Evolutionary conservation across 2,329 filamentous ascomycete species (phyloP), one percentile per base, ranked within the genome.

Genomic region (Clarireedia monteithiana): DNA sequence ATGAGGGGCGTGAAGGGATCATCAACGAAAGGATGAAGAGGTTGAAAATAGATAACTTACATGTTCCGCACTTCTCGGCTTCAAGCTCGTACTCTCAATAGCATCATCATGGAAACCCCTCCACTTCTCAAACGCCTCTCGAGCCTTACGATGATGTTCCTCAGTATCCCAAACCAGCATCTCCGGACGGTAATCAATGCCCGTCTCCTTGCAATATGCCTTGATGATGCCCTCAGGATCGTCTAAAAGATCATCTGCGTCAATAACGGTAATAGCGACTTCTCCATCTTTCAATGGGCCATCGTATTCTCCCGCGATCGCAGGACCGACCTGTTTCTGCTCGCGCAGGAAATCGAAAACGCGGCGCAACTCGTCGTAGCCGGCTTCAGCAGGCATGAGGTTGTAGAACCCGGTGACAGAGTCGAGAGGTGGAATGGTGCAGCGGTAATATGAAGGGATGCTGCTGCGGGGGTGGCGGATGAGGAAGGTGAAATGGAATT

Each of bases 61-160:
- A 70, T 81, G 77, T 26, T 83, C 80, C 62, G 85, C 78, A 47
- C 77, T 76, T 67, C 89, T 78, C 2, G 88, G 82, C 69, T 85
- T 86, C 66, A 99, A 75, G 59, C 84, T 84, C 39, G 79, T 86
- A 68, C 89, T 95, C 63, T 88, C 78, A 64, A 97, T 89, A 14
- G 91, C 94, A 75, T 97, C 94, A 64, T 97, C 88, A 71, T 97
- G 94, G 75, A 95, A 97, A 10, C 94, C 94, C 63, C 85, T 88
- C 94, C 94, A 97, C 76, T 99, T 97, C 74, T 91, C 90, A 73
- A 97, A 97, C 17, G 84, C 85, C 60, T 83, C 78, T 62, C 80
- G 77, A 3, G 91, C 92, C 59, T 81, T 75, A 51, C 73, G 64
- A 63, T 90, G 84, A 64, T 86, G 85, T 61, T 88, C 85, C 52